Evolutionary conservation across 2,329 filamentous ascomycete genomes (phyloP).

Genomic region (Hortaea sp.): DNA sequence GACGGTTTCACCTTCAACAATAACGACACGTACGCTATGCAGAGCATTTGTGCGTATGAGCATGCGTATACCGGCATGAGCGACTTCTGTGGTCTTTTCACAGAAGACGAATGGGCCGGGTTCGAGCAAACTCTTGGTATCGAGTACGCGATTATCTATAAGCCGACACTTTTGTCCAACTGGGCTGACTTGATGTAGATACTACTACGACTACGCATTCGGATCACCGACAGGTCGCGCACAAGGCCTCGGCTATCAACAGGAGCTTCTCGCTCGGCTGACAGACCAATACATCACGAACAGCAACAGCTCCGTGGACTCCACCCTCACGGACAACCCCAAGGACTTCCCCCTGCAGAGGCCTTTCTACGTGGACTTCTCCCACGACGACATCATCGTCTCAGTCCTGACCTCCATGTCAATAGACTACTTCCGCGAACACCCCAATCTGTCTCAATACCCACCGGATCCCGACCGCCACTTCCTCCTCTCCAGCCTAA

Average conservation of each 20-base stretch:
- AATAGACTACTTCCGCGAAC: constrained; percentile 44
- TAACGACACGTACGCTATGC: constrained; percentile 41
- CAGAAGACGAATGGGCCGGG: constrained; percentile 44
- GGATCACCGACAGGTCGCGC: constrained; percentile 43
- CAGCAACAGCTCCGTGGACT: constrained; percentile 44
- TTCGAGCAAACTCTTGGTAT: constrained; percentile 46
- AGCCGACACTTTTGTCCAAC: too few relatives aligned
- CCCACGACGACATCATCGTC: constrained; percentile 44
- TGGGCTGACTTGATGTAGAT: constrained; percentile 14
- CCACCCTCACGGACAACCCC: constrained; percentile 37
- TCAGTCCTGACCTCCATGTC: constrained; percentile 42
- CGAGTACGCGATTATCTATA: constrained; percentile 13
- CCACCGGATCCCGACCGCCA: constrained; percentile 35
- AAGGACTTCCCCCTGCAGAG: constrained; percentile 38
- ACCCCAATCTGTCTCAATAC: constrained; percentile 33
- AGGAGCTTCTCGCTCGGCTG: constrained; percentile 42
- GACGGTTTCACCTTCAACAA: constrained; percentile 38
- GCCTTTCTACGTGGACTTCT: constrained; percentile 44
- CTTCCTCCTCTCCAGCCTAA: constrained; percentile 42
- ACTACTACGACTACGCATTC: constrained; percentile 29
- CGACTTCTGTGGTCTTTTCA: constrained; percentile 46
- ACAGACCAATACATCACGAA: constrained; percentile 36
- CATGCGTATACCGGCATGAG: constrained; percentile 39
- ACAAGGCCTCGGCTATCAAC: constrained; percentile 44
- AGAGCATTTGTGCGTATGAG: constrained; percentile 47